These are phyloP conservation scores for Bruguiera hainesii DNA, from an alignment of 441 rosid genomes.

Conservation along the genomic window DNA sequence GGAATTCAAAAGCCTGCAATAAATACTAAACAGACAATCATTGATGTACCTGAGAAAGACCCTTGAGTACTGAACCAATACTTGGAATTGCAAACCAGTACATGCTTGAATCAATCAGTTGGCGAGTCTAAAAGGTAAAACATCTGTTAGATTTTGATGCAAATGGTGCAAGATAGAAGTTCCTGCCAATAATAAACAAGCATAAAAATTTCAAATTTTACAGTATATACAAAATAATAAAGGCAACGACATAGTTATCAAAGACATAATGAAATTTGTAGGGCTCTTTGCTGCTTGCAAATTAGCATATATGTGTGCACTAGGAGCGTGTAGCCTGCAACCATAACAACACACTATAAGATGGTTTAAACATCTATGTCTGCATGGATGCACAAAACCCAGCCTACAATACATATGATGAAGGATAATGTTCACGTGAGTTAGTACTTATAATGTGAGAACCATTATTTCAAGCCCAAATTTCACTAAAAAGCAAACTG, in stretches of 20 bases:
- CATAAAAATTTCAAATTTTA: not conserved
- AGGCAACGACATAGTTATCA: not conserved
- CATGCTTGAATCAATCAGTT: conserved; percentile 78
- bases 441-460: too few relatives aligned
- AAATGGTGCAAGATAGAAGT: conserved; percentile 3
- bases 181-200: not conserved
- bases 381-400: too few relatives aligned
- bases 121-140: conserved; percentile 61
- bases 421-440: too few relatives aligned
- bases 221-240: not conserved
- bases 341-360: too few relatives aligned
- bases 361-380: too few relatives aligned
- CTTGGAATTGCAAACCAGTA: conserved; percentile 93
- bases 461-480: too few relatives aligned
- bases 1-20: not conserved
- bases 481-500: too few relatives aligned
- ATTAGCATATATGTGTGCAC: not conserved
- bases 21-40: conserved; percentile 1
- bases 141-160: conserved; percentile 16
- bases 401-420: too few relatives aligned
- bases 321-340: too few relatives aligned
- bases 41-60: conserved; percentile 67
- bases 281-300: not conserved
- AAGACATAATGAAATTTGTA: not conserved
- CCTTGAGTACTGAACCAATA: conserved; percentile 79